Conservation (phyloP, 495 filamentous ascomycete genomes). For the Bryoglossum gracile region DNA sequence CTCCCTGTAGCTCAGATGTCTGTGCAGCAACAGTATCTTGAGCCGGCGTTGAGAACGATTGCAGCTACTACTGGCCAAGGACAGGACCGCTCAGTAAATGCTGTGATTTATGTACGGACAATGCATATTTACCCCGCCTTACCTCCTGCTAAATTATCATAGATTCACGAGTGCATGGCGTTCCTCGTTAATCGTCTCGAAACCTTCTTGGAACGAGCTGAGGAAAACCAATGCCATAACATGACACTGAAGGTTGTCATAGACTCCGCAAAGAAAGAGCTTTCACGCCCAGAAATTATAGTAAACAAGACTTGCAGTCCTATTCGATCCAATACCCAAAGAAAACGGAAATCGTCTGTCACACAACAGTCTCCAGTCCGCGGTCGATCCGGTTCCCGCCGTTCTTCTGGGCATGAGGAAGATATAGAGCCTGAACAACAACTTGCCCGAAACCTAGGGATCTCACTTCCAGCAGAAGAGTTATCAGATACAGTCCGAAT, state of each 20-base stretch:
- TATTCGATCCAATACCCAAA: slow-evolving; percentile 8
- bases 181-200: slow-evolving; percentile 18
- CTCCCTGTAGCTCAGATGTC: slow-evolving; percentile 56
- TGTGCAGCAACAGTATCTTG: slow-evolving; percentile 50
- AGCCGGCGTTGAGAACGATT: slow-evolving; percentile 43
- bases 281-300: background rate
- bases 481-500: slow-evolving; percentile 10
- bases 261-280: slow-evolving; percentile 17
- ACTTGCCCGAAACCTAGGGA: slow-evolving; percentile 21
- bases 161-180: slow-evolving; percentile 24
- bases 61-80: slow-evolving; percentile 31
- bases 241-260: slow-evolving; percentile 16
- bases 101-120: slow-evolving; percentile 39
- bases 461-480: slow-evolving; percentile 20
- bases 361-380: slow-evolving; percentile 6
- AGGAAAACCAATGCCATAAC: slow-evolving; percentile 21
- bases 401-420: slow-evolving; percentile 24
- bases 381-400: slow-evolving; percentile 17
- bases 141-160: background rate
- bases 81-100: slow-evolving; percentile 29
- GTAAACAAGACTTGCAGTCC: slow-evolving; percentile 9
- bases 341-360: slow-evolving; percentile 16
- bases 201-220: slow-evolving; percentile 12
- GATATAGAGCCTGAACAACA: slow-evolving; percentile 24
- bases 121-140: slow-evolving; percentile 9